A percentile compares a stretch with the other conserved stretches of the same genome.
phyloP scores from a whole-genome alignment of 805 yeast genomes.

The Groenewaldozyma tartarivorans region DNA sequence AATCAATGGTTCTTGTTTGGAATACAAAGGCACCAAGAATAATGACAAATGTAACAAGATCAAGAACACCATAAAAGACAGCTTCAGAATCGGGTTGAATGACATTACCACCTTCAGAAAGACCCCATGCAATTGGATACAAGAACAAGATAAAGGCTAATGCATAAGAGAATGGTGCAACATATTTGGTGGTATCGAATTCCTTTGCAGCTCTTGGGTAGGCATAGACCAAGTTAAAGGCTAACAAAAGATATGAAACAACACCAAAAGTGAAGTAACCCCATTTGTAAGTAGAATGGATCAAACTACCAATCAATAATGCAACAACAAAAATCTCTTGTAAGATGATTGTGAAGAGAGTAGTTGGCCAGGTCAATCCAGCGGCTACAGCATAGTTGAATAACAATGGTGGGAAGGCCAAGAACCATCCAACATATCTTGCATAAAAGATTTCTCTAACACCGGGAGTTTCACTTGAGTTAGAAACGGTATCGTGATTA shows the following conservation, averaged over 20 bases:
- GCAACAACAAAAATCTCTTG: slow-evolving; percentile 43
- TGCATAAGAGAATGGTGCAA: slow-evolving; percentile 6
- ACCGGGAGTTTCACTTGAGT: slow-evolving; percentile 21
- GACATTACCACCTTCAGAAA: slow-evolving; percentile 54
- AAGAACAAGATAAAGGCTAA: slow-evolving; percentile 37
- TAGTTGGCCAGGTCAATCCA: slow-evolving; percentile 26
- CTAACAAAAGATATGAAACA: slow-evolving; percentile 30
- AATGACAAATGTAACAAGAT: slow-evolving; percentile 34
- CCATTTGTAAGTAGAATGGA: slow-evolving; percentile 53
- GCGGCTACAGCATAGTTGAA: slow-evolving; percentile 27
- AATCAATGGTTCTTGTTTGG: slow-evolving; percentile 15
- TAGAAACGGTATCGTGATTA: slow-evolving; percentile 33
- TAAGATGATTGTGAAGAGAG: slow-evolving; percentile 27
- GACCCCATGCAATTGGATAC: slow-evolving; percentile 44
- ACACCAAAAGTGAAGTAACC: slow-evolving; percentile 55
- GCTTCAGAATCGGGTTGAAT: slow-evolving; percentile 51
- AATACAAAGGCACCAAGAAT: slow-evolving; percentile 17
- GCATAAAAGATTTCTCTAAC: slow-evolving; percentile 48
- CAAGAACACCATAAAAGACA: slow-evolving; percentile 51
- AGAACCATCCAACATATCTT: slow-evolving; percentile 49
- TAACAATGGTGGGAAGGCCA: slow-evolving; percentile 40
- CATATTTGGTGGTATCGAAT: slow-evolving; percentile 2
- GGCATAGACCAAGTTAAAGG: slow-evolving; percentile 16
- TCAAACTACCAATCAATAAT: slow-evolving; percentile 47
- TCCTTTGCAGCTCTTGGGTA: slow-evolving; percentile 13